Conservation (phyloP, 164 flowering plant genomes). For the Paratinospora sagittata region DNA sequence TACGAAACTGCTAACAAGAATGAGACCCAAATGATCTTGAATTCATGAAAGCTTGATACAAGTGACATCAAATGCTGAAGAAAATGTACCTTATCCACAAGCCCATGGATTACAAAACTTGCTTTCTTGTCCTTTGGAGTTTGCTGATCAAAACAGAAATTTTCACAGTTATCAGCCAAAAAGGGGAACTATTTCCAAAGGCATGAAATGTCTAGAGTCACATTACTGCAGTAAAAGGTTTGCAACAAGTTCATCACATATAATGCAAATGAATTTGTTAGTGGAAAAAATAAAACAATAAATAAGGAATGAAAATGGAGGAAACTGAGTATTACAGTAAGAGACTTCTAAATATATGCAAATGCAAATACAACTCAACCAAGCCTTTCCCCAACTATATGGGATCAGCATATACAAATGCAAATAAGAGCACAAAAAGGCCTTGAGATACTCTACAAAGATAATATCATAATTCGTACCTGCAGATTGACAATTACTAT, state of each 20-base stretch:
- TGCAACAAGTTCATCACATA: background rate
- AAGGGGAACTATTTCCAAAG: background rate
- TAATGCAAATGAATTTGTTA: too few relatives aligned
- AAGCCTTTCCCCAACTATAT: too few relatives aligned
- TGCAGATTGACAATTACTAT: slow-evolving; percentile 95
- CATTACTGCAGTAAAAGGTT: background rate
- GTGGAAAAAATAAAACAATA: too few relatives aligned
- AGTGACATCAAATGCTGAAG: background rate
- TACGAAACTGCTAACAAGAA: background rate
- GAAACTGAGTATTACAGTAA: too few relatives aligned
- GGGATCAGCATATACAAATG: too few relatives aligned
- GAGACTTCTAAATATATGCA: too few relatives aligned
- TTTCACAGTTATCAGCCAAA: slow-evolving; percentile 4
- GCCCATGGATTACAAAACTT: slow-evolving; percentile 77
- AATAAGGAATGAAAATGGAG: too few relatives aligned
- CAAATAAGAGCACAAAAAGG: too few relatives aligned
- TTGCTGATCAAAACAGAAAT: slow-evolving; percentile 36
- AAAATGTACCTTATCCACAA: slow-evolving; percentile 72
- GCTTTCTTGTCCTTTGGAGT: slow-evolving; percentile 99
- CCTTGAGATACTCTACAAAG: background rate
- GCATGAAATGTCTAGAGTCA: background rate
- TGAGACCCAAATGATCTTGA: background rate
- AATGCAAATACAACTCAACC: too few relatives aligned
- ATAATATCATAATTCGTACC: slow-evolving; percentile 34
- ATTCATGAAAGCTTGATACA: background rate